Percentiles rank a stretch among this genome's conserved stretches.
Conservation (phyloP, 208 protist species). For the Herpetomonas tarakana region DNA sequence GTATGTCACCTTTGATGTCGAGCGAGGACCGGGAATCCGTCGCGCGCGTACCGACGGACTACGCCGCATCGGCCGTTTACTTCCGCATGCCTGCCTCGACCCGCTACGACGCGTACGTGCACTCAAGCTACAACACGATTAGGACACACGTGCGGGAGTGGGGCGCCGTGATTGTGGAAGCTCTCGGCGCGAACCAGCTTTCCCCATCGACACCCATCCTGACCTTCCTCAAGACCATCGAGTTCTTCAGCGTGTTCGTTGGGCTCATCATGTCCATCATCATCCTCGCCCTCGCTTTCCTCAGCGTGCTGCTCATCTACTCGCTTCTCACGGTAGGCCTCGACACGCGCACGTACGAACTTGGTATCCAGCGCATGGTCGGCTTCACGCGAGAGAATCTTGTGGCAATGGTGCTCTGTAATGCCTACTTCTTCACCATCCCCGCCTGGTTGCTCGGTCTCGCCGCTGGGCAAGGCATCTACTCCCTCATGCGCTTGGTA, state of each 20-base stretch:
- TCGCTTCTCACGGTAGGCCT: constrained; percentile 91
- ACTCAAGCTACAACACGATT: constrained; percentile 44
- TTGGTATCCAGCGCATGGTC: constrained; percentile 93
- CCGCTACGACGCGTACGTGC: constrained; percentile 31
- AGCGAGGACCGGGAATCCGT: constrained; percentile 10
- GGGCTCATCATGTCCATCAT: constrained; percentile 90
- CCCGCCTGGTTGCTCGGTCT: constrained; percentile 84
- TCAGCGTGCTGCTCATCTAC: constrained; percentile 93
- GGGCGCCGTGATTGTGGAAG: constrained; percentile 33
- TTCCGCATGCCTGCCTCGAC: constrained; percentile 32
- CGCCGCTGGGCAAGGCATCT: constrained; percentile 50
- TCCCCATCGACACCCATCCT: constrained; percentile 51
- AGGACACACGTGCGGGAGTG: constrained; percentile 37
- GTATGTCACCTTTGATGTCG: constrained; percentile 19
- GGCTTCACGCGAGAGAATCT: constrained; percentile 56
- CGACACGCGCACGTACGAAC: constrained; percentile 91
- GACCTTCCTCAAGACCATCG: constrained; percentile 38
- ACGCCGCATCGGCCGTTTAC: constrained; percentile 30
- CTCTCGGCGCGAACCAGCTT: constrained; percentile 70
- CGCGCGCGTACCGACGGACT: constrained; percentile 5
- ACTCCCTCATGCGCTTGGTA: constrained; percentile 28
- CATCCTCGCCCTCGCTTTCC: constrained; percentile 64
- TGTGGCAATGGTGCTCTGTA: constrained; percentile 48
- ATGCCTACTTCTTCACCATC: constrained; percentile 70
- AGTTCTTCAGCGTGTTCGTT: constrained; percentile 87